Evolutionary conservation across 1,284 basidiomycete genomes (phyloP).

Genomic region (Anthracocystis walkeri): DNA sequence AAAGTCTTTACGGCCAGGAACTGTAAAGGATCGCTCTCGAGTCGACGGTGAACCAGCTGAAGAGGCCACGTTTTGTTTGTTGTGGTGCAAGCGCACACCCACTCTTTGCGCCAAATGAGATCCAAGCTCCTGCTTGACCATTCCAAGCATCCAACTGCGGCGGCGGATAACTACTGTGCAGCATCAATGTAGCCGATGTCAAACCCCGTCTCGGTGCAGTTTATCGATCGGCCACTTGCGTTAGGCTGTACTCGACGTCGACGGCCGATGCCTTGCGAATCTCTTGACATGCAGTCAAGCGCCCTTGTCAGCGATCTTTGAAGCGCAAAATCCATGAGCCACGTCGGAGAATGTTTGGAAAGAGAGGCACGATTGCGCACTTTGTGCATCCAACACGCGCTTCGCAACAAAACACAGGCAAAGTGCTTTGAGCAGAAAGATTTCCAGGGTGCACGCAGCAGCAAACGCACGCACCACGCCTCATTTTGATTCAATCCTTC

Average conservation of each 20-base stretch:
- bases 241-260: not conserved
- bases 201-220: not conserved
- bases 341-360: constrained; percentile 9
- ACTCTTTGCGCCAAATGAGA: not conserved
- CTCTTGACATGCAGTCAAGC: not conserved
- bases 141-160: not conserved
- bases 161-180: not conserved
- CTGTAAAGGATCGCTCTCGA: not conserved
- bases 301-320: not conserved
- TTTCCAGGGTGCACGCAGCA: constrained; percentile 14
- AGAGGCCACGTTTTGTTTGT: not conserved
- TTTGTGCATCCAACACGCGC: constrained; percentile 3
- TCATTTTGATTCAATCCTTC: not conserved
- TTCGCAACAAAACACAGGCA: not conserved
- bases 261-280: not conserved
- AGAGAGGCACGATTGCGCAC: constrained; percentile 14
- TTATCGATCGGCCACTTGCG: constrained; percentile 9
- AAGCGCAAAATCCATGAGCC: not conserved
- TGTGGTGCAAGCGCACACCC: not conserved
- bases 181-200: too few relatives aligned
- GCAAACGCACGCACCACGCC: not conserved
- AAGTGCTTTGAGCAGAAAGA: constrained; percentile 3
- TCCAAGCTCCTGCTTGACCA: not conserved
- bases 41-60: not conserved
- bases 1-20: not conserved